Percentiles rank a stretch among this genome's conserved stretches.
Evolutionary conservation across 1,284 basidiomycete genomes (phyloP).

Genomic region (Ustilago cynodontis): DNA sequence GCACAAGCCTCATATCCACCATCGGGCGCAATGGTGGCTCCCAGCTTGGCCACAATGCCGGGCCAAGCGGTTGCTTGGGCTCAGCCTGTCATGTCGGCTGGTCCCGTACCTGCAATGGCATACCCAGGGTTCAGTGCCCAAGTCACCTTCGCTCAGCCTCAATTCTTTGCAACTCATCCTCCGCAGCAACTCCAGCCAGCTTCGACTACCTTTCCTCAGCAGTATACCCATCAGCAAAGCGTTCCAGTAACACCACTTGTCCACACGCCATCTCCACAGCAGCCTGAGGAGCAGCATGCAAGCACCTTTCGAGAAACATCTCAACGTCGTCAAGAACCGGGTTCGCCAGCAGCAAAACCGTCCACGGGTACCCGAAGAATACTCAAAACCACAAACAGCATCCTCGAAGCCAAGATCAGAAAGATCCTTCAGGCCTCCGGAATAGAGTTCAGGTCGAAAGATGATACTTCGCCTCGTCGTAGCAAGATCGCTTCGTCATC

Average conservation of each 20-base stretch:
- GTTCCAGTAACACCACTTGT: neutral
- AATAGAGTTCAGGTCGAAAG: neutral
- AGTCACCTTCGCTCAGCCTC: constrained; percentile 42
- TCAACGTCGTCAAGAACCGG: neutral
- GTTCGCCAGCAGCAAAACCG: neutral
- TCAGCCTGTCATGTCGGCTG: constrained; percentile 30
- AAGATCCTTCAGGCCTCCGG: neutral
- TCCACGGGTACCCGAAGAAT: neutral
- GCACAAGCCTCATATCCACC: constrained; percentile 17
- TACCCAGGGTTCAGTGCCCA: constrained; percentile 46
- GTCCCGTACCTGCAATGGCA: constrained; percentile 16
- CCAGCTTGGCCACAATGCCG: constrained; percentile 15
- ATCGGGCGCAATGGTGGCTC: constrained; percentile 8
- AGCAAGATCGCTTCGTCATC: too few relatives aligned
- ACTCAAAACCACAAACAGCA: neutral
- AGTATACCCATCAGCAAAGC: constrained; percentile 13
- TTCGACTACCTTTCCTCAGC: constrained; percentile 8
- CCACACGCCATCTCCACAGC: neutral
- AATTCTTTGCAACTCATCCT: constrained; percentile 35
- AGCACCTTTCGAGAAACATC: neutral
- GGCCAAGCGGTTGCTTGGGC: constrained; percentile 32
- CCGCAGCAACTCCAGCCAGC: constrained; percentile 14
- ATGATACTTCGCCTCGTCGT: too few relatives aligned
- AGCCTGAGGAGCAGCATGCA: neutral
- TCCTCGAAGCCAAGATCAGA: constrained; percentile 3